phyloP scores from a whole-genome alignment of 805 yeast genomes.

The Lachancea sp. region DNA sequence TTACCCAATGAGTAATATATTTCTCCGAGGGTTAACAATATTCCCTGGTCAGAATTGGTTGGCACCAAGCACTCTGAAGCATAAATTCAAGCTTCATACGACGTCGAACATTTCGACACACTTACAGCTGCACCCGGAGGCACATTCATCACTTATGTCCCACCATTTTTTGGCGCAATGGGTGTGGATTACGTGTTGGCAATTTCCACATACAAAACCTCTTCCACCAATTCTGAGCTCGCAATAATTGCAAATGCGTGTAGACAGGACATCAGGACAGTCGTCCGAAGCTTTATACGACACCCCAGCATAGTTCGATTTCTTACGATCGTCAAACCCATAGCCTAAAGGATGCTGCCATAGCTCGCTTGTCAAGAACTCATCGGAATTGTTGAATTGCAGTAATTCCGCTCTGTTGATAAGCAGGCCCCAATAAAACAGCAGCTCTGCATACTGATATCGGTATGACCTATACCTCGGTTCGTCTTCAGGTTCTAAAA shows the following conservation, averaged over 20 bases:
- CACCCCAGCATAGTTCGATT: constrained; percentile 2
- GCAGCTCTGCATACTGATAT: constrained; percentile 66
- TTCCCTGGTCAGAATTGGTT: background rate
- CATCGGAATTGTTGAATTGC: constrained; percentile 33
- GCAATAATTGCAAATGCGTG: constrained; percentile 59
- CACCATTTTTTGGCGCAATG: constrained; percentile 82
- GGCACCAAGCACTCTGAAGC: background rate
- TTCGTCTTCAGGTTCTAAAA: constrained; percentile 24
- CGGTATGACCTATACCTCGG: constrained; percentile 40
- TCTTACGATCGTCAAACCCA: background rate
- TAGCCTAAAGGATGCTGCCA: constrained; percentile 3
- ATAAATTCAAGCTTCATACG: background rate
- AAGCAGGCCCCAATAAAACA: constrained; percentile 79
- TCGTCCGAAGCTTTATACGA: background rate
- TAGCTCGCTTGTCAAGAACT: background rate
- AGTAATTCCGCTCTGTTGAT: constrained; percentile 71
- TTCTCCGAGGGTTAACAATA: too few species aligned
- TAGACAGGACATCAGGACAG: background rate
- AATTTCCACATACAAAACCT: constrained; percentile 59
- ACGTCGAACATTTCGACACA: constrained; percentile 41
- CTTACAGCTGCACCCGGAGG: constrained; percentile 79
- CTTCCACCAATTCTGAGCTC: constrained; percentile 51
- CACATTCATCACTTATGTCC: constrained; percentile 52
- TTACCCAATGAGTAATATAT: too few species aligned
- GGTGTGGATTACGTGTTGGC: constrained; percentile 76